Percentiles rank a stretch among this genome's conserved stretches.
phyloP scores from a whole-genome alignment of 345 rosid species.

The Boechera retrofracta region DNA sequence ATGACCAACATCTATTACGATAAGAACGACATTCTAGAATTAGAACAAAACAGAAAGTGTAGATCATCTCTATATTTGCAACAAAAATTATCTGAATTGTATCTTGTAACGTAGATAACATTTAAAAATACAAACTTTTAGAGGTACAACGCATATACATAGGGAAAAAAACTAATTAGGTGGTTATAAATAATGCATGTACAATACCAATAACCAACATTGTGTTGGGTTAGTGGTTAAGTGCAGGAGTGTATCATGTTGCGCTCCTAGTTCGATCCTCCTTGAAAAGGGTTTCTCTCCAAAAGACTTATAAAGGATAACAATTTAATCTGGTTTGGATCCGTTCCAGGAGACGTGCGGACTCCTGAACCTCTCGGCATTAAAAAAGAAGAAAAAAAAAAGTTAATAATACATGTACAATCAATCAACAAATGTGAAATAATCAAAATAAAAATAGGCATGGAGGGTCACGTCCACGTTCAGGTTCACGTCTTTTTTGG shows the following conservation, averaged over 20 bases:
- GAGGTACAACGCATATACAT: neutral
- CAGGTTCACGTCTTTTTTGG: conserved; percentile 32
- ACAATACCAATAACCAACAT: no score
- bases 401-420: neutral
- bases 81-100: neutral
- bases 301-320: no score
- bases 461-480: conserved; percentile 39
- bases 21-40: neutral
- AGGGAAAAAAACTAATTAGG: neutral
- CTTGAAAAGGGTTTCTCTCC: no score
- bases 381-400: no score
- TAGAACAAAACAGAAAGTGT: neutral
- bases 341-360: no score
- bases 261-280: no score
- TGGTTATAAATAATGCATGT: neutral
- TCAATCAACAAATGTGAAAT: neutral
- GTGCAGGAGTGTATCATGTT: no score
- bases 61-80: conserved; percentile 4
- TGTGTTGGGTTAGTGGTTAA: no score
- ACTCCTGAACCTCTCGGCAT: no score
- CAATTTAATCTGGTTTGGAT: no score
- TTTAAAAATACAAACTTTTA: neutral
- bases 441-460: conserved; percentile 8
- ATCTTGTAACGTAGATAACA: conserved; percentile 1
- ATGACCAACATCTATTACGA: neutral